Conservation (phyloP, 805 yeast genomes). For the Debaryomyces castellii region DNA sequence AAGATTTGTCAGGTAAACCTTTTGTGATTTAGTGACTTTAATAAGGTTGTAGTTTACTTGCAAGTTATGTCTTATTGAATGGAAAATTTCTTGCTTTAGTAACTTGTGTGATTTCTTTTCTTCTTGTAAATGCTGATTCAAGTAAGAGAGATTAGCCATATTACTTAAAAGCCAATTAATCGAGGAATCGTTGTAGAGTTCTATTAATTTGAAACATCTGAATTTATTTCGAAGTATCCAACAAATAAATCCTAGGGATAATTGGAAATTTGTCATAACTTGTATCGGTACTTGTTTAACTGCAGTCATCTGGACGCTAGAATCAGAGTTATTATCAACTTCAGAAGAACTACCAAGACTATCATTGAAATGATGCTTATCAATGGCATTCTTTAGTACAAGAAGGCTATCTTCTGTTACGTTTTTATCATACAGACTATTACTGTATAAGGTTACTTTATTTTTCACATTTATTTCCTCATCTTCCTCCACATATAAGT, state of each 20-base stretch:
- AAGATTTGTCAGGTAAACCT: conserved; percentile 17
- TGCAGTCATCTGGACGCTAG: conserved; percentile 9
- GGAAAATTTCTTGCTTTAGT: conserved; percentile 18
- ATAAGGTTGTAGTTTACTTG: conserved; percentile 22
- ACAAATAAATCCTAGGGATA: conserved; percentile 20
- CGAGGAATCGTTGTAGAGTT: conserved; percentile 17
- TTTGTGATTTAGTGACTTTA: conserved; percentile 21
- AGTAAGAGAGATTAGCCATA: conserved; percentile 9
- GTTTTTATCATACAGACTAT: neutral
- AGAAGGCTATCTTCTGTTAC: neutral
- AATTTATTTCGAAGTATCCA: conserved; percentile 17
- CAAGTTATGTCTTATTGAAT: conserved; percentile 24
- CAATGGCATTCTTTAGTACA: neutral
- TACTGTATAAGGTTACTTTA: neutral
- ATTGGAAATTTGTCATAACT: conserved; percentile 21
- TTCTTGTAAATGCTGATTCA: conserved; percentile 2
- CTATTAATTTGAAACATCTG: conserved; percentile 15
- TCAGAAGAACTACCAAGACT: neutral
- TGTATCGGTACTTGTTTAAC: conserved; percentile 13
- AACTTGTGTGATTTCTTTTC: conserved; percentile 2
- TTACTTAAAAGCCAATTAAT: conserved; percentile 17
- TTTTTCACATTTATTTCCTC: neutral
- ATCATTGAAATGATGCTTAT: neutral
- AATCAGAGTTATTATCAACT: conserved; percentile 6
- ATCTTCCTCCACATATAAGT: neutral